These are phyloP conservation scores for Xylaria scruposa DNA, from an alignment of 495 filamentous ascomycete genomes.

Conservation along the genomic window DNA sequence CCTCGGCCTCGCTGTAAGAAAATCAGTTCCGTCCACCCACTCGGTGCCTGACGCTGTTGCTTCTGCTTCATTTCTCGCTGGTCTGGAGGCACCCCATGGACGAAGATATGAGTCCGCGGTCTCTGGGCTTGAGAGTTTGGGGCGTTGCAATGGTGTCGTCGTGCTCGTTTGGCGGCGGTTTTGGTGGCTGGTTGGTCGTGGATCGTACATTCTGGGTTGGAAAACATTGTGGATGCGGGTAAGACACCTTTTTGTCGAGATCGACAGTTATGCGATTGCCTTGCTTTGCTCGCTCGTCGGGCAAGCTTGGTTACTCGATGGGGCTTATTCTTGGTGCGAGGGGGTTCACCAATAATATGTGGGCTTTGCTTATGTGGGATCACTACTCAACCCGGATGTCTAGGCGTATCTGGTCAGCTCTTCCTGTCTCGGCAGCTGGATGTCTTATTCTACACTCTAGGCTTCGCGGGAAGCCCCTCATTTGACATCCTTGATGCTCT, in stretches of 20 bases:
- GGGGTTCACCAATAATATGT: constrained; percentile 56
- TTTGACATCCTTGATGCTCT: constrained; percentile 41
- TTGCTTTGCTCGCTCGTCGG: constrained; percentile 45
- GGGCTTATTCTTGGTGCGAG: constrained; percentile 99
- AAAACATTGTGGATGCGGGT: constrained; percentile 48
- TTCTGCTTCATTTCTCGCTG: constrained; percentile 32
- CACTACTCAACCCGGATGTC: constrained; percentile 18
- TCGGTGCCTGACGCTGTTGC: constrained; percentile 22
- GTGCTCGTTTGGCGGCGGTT: constrained; percentile 48
- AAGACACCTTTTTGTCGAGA: constrained; percentile 80
- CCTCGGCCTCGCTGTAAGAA: constrained; percentile 37
- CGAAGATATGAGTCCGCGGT: constrained; percentile 86
- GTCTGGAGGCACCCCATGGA: constrained; percentile 63
- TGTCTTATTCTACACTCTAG: constrained; percentile 48
- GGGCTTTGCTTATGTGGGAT: constrained; percentile 38
- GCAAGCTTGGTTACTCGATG: constrained; percentile 94
- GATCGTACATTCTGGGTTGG: constrained; percentile 35
- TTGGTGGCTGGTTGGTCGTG: constrained; percentile 47
- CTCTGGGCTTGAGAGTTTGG: constrained; percentile 49
- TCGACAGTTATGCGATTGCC: constrained; percentile 99
- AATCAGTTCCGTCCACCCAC: constrained; percentile 22
- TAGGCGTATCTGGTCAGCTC: not conserved
- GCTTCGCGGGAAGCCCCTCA: constrained; percentile 52
- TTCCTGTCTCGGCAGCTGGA: constrained; percentile 9
- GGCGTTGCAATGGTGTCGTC: constrained; percentile 33